Evolutionary conservation across 108 stramenopile genomes (phyloP).

Genomic region (Licmophora abbreviata): DNA sequence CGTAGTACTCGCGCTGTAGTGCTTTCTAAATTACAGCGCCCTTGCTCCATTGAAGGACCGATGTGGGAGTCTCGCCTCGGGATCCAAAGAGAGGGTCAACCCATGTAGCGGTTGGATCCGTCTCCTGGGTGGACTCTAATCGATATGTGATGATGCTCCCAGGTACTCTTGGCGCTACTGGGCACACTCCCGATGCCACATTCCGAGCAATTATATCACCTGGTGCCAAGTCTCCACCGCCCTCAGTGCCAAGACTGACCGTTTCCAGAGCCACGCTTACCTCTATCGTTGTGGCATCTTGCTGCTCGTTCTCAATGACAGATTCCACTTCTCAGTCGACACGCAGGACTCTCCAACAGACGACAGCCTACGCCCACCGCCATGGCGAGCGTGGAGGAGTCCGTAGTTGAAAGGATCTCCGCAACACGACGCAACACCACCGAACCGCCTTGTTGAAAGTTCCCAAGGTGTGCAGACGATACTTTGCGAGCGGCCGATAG

Average conservation of each 20-base stretch:
- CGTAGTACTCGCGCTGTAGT: too few relatives aligned
- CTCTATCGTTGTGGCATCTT: too few relatives aligned
- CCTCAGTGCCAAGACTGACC: not conserved
- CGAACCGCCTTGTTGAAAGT: slow-evolving; percentile 7
- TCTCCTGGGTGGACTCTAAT: not conserved
- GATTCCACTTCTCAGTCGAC: too few relatives aligned
- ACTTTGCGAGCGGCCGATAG: slow-evolving; percentile 15
- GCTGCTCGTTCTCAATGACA: too few relatives aligned
- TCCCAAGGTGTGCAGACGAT: slow-evolving; percentile 22
- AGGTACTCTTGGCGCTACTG: not conserved
- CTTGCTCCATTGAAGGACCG: slow-evolving; percentile 38
- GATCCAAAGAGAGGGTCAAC: slow-evolving; percentile 21
- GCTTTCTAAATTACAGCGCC: slow-evolving; percentile 20
- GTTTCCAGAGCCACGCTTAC: too few relatives aligned
- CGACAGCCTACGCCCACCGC: slow-evolving; percentile 12
- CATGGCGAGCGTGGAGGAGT: too few relatives aligned
- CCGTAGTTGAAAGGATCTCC: slow-evolving; percentile 2
- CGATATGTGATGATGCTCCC: slow-evolving; percentile 3
- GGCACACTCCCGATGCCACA: not conserved
- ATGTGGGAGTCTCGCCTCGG: slow-evolving; percentile 28
- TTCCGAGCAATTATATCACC: slow-evolving; percentile 1
- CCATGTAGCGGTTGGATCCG: slow-evolving; percentile 16
- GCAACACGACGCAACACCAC: slow-evolving; percentile 10
- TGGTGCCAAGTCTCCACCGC: not conserved
- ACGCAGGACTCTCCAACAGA: slow-evolving; percentile 4